Base-by-base conservation (phyloP, 768 basidiomycete genomes). In the Gelatoporia subvermispora region DNA sequence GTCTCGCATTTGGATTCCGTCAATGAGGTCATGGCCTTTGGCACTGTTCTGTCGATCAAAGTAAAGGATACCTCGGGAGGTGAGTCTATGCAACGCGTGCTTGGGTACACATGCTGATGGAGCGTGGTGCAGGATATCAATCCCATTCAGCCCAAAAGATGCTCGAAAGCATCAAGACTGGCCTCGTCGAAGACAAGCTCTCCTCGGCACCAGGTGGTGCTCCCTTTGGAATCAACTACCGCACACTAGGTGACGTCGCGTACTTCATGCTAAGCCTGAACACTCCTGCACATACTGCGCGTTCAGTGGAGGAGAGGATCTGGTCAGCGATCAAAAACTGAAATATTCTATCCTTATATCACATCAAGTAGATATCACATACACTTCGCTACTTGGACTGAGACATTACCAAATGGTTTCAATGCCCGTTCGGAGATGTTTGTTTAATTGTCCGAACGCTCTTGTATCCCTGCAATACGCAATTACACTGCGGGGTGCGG, bases 251-350 rank as follows among this genome's bases (percentile, higher is more conserved):
- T 0, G 82, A 93, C 60, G 83, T 93, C 8, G 86, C 85, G n/a
- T 95, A 95, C 64, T 88, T 93, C 62, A 94, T 95, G 78, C 84
- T 81, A 5, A 92, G 88, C 65, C 72, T 94, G 35, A 93, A 92
- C 61, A 93, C 88, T 1, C 65, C 68, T 2, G 50, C 72, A 2
- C 57, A 65, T 16, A 74, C 76, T 15, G 72, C 86, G 34, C 77
- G 81, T 48, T 71, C 74, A 16, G 57, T 89, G 8, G 84, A 91
- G 58, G 73, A 81, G 47, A 77, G 73, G 54, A 79, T 91, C 13
- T 51, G 51, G 46, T 21, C 43, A 3, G 51, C 40, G 22, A 45
- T 50, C 3, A 22, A 45, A 17, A 43, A 43, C 5, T 22, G 36
- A 18, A 10, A 18, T 9, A n/a, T n/a, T n/a, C 3, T 9, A 35